Conservation (phyloP, 192 early-diverging fungal genomes). For the Obelidium mucronatum region DNA sequence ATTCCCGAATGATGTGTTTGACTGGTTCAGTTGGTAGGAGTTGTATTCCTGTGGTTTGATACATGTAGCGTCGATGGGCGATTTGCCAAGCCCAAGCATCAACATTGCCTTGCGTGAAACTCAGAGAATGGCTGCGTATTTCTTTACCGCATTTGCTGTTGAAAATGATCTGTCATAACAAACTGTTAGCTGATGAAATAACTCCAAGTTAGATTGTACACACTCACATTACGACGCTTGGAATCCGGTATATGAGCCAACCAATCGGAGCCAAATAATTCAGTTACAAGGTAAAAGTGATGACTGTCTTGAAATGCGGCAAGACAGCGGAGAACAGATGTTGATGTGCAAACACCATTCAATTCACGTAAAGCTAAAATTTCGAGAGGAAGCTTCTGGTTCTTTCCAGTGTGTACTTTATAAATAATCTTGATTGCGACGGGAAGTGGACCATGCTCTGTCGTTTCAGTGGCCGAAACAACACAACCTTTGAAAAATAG, state of each 20-base stretch:
- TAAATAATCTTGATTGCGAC: constrained; percentile 32
- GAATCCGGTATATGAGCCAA: not conserved
- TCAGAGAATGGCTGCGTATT: not conserved
- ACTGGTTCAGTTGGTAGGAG: not conserved
- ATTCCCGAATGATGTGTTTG: not conserved
- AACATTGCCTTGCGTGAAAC: not conserved
- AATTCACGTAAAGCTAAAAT: constrained; percentile 1
- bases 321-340: not conserved
- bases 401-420: not conserved
- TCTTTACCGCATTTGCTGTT: not conserved
- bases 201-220: too few species aligned
- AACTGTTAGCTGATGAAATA: too few species aligned
- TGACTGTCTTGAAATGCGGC: constrained; percentile 7
- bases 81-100: constrained; percentile 19
- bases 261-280: constrained; percentile 30
- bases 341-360: not conserved
- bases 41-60: not conserved
- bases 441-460: too few species aligned
- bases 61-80: not conserved
- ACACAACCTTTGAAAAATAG: too few species aligned
- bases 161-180: too few species aligned
- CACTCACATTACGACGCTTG: too few species aligned
- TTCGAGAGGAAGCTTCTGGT: constrained; percentile 2
- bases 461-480: too few species aligned
- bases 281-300: constrained; percentile 34